phyloP scores from a whole-genome alignment of 108 stramenopile genomes.

The Pseudonitzschia multistriata region DNA sequence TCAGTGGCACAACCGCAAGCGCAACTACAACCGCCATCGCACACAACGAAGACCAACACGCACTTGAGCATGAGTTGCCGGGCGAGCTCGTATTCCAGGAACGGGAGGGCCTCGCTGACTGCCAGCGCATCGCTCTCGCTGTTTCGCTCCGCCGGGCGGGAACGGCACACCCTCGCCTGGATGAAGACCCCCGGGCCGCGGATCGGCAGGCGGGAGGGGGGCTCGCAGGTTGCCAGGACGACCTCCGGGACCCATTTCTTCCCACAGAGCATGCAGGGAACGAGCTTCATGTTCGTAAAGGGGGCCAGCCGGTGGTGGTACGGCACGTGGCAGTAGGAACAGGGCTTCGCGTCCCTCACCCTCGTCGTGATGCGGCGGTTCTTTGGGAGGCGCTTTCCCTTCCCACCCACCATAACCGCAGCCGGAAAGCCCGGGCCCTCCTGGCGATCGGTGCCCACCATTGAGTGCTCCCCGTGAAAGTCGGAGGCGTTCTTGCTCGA shows the following conservation, averaged over 20 bases:
- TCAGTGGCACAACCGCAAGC: too few species aligned
- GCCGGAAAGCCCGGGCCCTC: neutral
- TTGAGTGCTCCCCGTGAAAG: neutral
- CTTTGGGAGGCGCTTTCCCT: constrained; percentile 1
- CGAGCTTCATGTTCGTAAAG: constrained; percentile 94
- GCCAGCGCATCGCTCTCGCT: constrained; percentile 86
- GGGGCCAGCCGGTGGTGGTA: constrained; percentile 93
- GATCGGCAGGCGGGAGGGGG: constrained; percentile 77
- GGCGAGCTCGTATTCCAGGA: constrained; percentile 94
- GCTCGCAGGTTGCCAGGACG: constrained; percentile 29
- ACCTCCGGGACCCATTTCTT: constrained; percentile 91
- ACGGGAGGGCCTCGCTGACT: constrained; percentile 91
- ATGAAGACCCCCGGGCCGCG: constrained; percentile 90
- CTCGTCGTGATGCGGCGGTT: constrained; percentile 52
- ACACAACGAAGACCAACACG: neutral
- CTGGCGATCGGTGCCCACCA: neutral
- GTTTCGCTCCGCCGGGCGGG: constrained; percentile 68
- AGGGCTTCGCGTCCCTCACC: constrained; percentile 67
- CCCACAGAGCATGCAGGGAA: constrained; percentile 90
- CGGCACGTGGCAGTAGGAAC: constrained; percentile 94
- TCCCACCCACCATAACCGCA: neutral
- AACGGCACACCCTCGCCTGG: constrained; percentile 93
- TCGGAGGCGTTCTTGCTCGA: neutral
- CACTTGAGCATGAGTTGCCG: constrained; percentile 94
- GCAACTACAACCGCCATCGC: neutral